Evolutionary conservation across 2,329 filamentous ascomycete species (phyloP).

Genomic region (Lasiodiplodia gonubiensis): DNA sequence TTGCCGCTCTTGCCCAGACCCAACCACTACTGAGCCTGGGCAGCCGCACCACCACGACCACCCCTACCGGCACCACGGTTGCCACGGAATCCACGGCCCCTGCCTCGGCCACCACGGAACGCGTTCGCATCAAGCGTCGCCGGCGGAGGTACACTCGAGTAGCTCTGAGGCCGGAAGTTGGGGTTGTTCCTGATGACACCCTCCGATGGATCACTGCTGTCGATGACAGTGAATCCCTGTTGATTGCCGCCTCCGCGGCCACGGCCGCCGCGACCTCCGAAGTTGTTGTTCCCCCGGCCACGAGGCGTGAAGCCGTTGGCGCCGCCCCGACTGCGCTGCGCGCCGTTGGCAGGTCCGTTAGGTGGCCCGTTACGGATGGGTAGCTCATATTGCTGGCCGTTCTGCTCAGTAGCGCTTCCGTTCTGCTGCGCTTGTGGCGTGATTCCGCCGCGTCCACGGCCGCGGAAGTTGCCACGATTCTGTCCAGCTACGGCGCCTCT

Average conservation of each 20-base stretch:
- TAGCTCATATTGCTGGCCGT: conserved; percentile 32
- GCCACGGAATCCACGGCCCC: conserved; percentile 34
- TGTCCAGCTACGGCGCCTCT: conserved; percentile 60
- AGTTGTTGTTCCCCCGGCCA: conserved; percentile 43
- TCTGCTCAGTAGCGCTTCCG: conserved; percentile 36
- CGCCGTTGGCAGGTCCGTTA: conserved; percentile 13
- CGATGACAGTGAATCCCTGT: conserved; percentile 53
- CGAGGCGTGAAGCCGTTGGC: conserved; percentile 37
- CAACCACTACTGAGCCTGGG: conserved; percentile 3
- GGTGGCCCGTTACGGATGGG: conserved; percentile 48
- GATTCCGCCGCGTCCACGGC: conserved; percentile 48
- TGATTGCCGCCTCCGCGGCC: conserved; percentile 40
- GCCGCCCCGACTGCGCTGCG: conserved; percentile 43
- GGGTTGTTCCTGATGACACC: conserved; percentile 63
- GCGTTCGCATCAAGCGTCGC: conserved; percentile 41
- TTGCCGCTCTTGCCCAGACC: neutral
- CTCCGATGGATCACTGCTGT: conserved; percentile 58
- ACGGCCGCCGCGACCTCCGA: conserved; percentile 49
- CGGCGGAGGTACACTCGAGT: conserved; percentile 46
- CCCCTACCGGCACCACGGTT: conserved; percentile 15
- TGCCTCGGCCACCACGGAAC: conserved; percentile 36
- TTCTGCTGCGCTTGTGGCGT: conserved; percentile 38
- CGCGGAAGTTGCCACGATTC: conserved; percentile 45
- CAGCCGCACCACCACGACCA: conserved; percentile 1
- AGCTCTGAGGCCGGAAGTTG: conserved; percentile 59